A percentile compares a stretch with the other conserved stretches of the same genome.
Evolutionary conservation across 768 basidiomycete species (phyloP).

Genomic region (Chiua virens): DNA sequence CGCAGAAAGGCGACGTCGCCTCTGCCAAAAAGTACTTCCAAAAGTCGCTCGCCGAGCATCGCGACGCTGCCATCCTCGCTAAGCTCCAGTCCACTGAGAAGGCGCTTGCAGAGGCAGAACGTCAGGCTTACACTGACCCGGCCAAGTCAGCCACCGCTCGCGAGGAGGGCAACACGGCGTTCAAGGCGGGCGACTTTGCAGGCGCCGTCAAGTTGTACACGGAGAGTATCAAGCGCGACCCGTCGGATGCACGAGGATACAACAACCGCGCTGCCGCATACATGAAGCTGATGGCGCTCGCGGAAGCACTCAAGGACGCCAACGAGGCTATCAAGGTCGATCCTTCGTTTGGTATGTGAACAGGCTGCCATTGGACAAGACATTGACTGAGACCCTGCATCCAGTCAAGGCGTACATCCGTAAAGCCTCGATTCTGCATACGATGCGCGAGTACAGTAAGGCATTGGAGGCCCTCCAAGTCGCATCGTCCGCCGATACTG

Average conservation of each 20-base stretch:
- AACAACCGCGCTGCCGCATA: slow-evolving; percentile 99
- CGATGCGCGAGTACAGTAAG: slow-evolving; percentile 90
- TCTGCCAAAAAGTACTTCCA: slow-evolving; percentile 89
- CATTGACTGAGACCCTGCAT: not conserved
- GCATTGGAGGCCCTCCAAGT: slow-evolving; percentile 82
- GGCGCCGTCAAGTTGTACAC: slow-evolving; percentile 89
- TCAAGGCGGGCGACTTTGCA: slow-evolving; percentile 92
- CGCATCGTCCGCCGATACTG: slow-evolving; percentile 76
- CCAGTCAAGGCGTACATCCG: slow-evolving; percentile 92
- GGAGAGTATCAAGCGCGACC: slow-evolving; percentile 96
- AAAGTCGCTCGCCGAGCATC: slow-evolving; percentile 94
- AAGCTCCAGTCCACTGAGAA: slow-evolving; percentile 88
- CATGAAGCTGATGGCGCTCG: slow-evolving; percentile 89
- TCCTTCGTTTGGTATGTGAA: slow-evolving; percentile 68
- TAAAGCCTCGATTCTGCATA: slow-evolving; percentile 79
- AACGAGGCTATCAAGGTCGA: slow-evolving; percentile 92
- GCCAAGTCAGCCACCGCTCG: slow-evolving; percentile 78
- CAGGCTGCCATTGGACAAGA: not conserved
- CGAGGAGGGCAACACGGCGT: slow-evolving; percentile 89
- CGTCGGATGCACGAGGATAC: slow-evolving; percentile 86
- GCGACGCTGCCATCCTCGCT: slow-evolving; percentile 87
- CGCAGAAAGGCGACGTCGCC: slow-evolving; percentile 71
- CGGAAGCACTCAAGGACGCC: slow-evolving; percentile 95
- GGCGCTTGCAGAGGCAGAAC: slow-evolving; percentile 72
- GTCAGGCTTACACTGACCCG: slow-evolving; percentile 84